Percentiles rank a stretch among this genome's conserved stretches.
Conservation (phyloP, 805 yeast species). For the Jamesozyma lodderae region DNA sequence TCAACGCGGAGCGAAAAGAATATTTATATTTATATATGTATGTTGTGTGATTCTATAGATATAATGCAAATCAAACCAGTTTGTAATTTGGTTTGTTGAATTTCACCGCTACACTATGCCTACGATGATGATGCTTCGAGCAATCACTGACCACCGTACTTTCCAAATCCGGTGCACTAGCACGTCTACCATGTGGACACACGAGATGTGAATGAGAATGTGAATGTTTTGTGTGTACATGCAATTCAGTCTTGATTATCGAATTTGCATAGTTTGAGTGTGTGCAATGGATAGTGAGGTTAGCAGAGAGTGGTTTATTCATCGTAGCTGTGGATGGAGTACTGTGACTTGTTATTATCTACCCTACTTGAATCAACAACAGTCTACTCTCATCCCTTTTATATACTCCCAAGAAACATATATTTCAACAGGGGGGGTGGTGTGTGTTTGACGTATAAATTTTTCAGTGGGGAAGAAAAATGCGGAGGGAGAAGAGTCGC, state of each 20-base stretch:
- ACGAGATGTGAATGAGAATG: not conserved
- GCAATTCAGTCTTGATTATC: not conserved
- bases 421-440: too few species aligned
- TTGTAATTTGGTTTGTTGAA: constrained; percentile 15
- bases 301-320: not conserved
- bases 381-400: too few species aligned
- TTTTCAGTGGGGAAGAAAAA: too few species aligned
- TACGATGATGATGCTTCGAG: constrained; percentile 27
- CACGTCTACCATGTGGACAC: not conserved
- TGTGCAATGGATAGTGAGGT: not conserved
- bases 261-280: not conserved
- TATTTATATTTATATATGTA: not conserved
- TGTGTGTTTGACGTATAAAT: too few species aligned
- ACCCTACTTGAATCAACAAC: too few species aligned
- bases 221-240: not conserved
- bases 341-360: too few species aligned
- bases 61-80: not conserved
- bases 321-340: too few species aligned
- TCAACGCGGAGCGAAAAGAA: too few species aligned
- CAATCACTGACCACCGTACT: too few species aligned
- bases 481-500: too few species aligned
- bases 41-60: not conserved
- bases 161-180: too few species aligned
- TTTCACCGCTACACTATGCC: constrained; percentile 21
- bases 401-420: too few species aligned